phyloP scores from a whole-genome alignment of 1,139 yeast species.

The Lodderomyces beijingensis region DNA sequence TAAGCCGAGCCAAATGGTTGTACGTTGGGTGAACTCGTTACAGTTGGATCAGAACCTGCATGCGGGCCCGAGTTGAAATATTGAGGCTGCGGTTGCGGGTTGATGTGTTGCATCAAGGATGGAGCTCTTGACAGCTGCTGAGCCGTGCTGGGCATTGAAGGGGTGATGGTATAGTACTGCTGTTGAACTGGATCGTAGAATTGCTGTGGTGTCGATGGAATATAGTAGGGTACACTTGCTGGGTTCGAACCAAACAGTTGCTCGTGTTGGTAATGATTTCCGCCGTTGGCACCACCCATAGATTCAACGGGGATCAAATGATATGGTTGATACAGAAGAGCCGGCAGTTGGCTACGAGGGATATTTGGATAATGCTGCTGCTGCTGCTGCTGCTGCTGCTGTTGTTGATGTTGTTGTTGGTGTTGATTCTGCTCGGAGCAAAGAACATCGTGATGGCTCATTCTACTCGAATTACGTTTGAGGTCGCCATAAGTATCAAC shows the following conservation, averaged over 20 bases:
- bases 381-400: slow-evolving; percentile 10
- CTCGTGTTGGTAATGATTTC: not conserved
- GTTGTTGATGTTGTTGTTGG: slow-evolving; percentile 5
- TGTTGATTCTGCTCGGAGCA: slow-evolving; percentile 1
- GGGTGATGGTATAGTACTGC: slow-evolving; percentile 41
- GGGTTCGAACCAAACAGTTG: slow-evolving; percentile 13
- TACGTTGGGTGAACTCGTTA: slow-evolving; percentile 10
- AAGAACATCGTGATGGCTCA: slow-evolving; percentile 1
- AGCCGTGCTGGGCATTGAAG: slow-evolving; percentile 16
- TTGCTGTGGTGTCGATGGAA: slow-evolving; percentile 32
- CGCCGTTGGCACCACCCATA: slow-evolving; percentile 7
- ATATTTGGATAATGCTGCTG: slow-evolving; percentile 10
- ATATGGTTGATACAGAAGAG: slow-evolving; percentile 12
- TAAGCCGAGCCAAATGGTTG: slow-evolving; percentile 9
- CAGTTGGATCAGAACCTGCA: slow-evolving; percentile 17
- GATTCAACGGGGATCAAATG: slow-evolving; percentile 14
- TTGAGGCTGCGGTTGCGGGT: slow-evolving; percentile 28
- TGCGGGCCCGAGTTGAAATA: slow-evolving; percentile 41
- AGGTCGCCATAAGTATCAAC: slow-evolving; percentile 27
- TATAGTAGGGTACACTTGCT: slow-evolving; percentile 18
- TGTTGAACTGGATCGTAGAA: slow-evolving; percentile 46
- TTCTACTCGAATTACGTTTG: slow-evolving; percentile 6
- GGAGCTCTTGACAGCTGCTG: slow-evolving; percentile 7
- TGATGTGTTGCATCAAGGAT: not conserved
- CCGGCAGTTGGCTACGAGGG: slow-evolving; percentile 10